phyloP scores from a whole-genome alignment of 192 early-diverging fungal genomes.

The Kickxella alabastrina region DNA sequence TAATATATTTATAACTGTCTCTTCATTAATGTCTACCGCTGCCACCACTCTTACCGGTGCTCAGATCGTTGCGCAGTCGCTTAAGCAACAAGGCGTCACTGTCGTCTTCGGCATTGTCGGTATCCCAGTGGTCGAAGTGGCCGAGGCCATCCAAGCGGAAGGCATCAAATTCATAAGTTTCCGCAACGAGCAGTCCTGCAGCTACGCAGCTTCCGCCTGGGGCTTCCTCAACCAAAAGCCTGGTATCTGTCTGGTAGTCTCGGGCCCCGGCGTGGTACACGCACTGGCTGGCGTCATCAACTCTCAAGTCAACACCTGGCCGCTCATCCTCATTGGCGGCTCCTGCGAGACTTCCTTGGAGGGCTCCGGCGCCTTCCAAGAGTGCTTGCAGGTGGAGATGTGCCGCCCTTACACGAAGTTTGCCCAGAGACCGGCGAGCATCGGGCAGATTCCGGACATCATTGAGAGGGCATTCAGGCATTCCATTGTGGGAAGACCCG shows the following conservation, averaged over 20 bases:
- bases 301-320: constrained; percentile 69
- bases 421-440: constrained; percentile 49
- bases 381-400: constrained; percentile 62
- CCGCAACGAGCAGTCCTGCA: constrained; percentile 73
- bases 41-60: constrained; percentile 49
- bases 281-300: constrained; percentile 66
- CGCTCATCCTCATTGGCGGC: constrained; percentile 64
- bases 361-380: constrained; percentile 71
- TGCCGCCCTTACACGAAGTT: constrained; percentile 61
- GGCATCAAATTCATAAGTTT: constrained; percentile 69
- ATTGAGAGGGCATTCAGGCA: constrained; percentile 57
- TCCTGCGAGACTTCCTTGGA: constrained; percentile 50
- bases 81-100: constrained; percentile 58
- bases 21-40: too few relatives aligned
- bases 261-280: constrained; percentile 71
- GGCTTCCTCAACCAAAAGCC: constrained; percentile 61
- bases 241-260: constrained; percentile 66
- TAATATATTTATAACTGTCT: too few relatives aligned
- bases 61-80: constrained; percentile 54
- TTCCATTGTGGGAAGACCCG: constrained; percentile 58
- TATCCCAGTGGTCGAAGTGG: constrained; percentile 71
- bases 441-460: constrained; percentile 51
- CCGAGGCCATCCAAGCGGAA: constrained; percentile 64
- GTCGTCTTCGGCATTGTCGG: constrained; percentile 76
- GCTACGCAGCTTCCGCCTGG: constrained; percentile 65